Percentiles rank a stretch among this genome's conserved stretches.
Conservation (phyloP, 768 basidiomycete genomes). For the Roridomyces roridus region DNA sequence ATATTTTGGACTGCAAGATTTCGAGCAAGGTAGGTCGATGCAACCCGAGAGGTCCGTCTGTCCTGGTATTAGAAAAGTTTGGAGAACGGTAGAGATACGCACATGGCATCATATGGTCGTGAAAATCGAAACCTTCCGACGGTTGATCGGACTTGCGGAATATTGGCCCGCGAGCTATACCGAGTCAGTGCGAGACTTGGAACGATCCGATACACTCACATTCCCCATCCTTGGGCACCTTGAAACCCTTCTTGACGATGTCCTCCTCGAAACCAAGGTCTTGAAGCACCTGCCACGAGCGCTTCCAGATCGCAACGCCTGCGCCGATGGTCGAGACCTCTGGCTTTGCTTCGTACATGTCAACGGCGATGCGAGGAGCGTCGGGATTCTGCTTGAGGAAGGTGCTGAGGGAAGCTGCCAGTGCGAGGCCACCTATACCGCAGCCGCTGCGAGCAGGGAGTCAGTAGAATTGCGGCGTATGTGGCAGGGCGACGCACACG, state of each 20-base stretch:
- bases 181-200: background rate
- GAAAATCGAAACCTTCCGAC: slow-evolving; percentile 30
- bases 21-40: slow-evolving; percentile 31
- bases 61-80: background rate
- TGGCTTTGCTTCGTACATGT: slow-evolving; percentile 50
- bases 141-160: slow-evolving; percentile 34
- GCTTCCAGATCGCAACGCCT: slow-evolving; percentile 48
- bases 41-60: slow-evolving; percentile 31
- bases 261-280: slow-evolving; percentile 43
- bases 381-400: background rate
- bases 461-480: no score
- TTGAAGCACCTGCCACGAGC: slow-evolving; percentile 45
- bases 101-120: slow-evolving; percentile 35
- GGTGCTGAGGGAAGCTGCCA: slow-evolving; percentile 8
- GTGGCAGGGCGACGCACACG: no score
- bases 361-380: slow-evolving; percentile 31
- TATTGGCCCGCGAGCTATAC: slow-evolving; percentile 27
- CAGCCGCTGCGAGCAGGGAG: no score
- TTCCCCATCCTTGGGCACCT: slow-evolving; percentile 33
- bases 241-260: slow-evolving; percentile 26
- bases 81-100: background rate
- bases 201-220: slow-evolving; percentile 16
- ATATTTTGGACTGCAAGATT: slow-evolving; percentile 28
- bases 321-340: slow-evolving; percentile 46
- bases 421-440: slow-evolving; percentile 8